Evolutionary conservation across 345 rosid species (phyloP).

Genomic region (Punica granatum): DNA sequence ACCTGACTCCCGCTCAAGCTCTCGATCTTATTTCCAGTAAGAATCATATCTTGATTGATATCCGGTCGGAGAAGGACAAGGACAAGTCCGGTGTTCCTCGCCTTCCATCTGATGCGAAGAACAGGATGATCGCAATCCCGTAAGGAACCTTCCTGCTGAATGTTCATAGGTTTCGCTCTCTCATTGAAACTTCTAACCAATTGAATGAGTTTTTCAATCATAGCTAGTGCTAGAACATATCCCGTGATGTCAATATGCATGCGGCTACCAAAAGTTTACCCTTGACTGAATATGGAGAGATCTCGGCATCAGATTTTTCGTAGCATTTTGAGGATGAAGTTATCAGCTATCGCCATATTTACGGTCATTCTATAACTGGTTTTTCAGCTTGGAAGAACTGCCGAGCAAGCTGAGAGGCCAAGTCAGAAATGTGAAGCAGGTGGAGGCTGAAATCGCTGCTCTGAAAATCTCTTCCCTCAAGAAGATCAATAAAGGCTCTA

Average conservation of each 20-base stretch:
- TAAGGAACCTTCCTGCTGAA: conserved; percentile 24
- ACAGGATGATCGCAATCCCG: conserved; percentile 72
- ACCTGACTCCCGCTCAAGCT: conserved; percentile 75
- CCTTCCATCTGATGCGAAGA: conserved; percentile 86
- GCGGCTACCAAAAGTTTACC: no score
- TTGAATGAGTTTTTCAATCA: neutral
- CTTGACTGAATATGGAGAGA: neutral
- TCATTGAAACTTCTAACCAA: neutral
- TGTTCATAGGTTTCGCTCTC: neutral
- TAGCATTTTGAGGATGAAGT: no score
- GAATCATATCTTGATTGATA: conserved; percentile 63
- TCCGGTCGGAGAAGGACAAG: conserved; percentile 93
- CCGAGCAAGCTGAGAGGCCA: conserved; percentile 71
- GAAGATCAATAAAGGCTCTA: conserved; percentile 77
- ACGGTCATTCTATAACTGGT: neutral
- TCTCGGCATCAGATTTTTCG: no score
- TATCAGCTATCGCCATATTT: neutral
- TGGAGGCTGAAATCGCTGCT: conserved; percentile 91
- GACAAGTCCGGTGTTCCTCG: conserved; percentile 81
- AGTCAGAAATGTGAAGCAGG: conserved; percentile 57
- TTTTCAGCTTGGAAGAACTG: conserved; percentile 70
- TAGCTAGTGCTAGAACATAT: neutral
- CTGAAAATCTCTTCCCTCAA: conserved; percentile 83
- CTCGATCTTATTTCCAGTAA: conserved; percentile 56
- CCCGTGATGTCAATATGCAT: no score